Base-by-base conservation (phyloP, 176 grass and related monocot species). In the Luzula sylvatica region DNA sequence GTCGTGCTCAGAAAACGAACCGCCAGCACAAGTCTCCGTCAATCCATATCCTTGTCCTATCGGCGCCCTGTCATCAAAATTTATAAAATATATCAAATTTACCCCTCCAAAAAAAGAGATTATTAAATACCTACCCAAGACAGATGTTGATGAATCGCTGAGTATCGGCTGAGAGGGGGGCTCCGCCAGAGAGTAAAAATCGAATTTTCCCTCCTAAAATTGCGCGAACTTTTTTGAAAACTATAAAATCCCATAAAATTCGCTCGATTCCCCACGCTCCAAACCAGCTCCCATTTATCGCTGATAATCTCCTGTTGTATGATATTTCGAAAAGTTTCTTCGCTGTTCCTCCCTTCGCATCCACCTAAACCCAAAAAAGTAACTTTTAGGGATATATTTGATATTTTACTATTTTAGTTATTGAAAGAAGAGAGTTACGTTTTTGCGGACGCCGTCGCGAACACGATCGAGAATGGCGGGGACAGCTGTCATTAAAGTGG, bases 91-190 rank as follows among this genome's bases (percentile, higher is more conserved):
- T 7, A 35, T 35, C 9, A 35, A 9, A 9, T n/a, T n/a, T n/a
- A n/a, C n/a, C n/a, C n/a, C n/a, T n/a, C n/a, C n/a, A n/a, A n/a
- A n/a, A n/a, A n/a, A n/a, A n/a, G n/a, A n/a, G n/a, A n/a, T n/a
- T n/a, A n/a, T n/a, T n/a, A n/a, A n/a, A n/a, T 73, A 70, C 90
- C 86, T 55, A 96, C 90, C 90, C 90, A 67, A 96, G 74, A 68
- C 90, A 96, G 73, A 96, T 86, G 58, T 86, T 96, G 60, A 96
- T 96, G 78, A 96, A 96, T 72, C 90, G 72, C 51, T 96, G 90
- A 42, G 81, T 89, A 56, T 86, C 81, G 21, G 70, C 81, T 20
- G 81, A 89, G 2, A 96, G 52, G 67, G 90, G 90, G 43, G 90
- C 85, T 28, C 90, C 90, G 16, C 90, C 84, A 76, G 90, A 85